These are phyloP conservation scores for Amanita phalloides DNA, from an alignment of 768 basidiomycete genomes.

Conservation along the genomic window DNA sequence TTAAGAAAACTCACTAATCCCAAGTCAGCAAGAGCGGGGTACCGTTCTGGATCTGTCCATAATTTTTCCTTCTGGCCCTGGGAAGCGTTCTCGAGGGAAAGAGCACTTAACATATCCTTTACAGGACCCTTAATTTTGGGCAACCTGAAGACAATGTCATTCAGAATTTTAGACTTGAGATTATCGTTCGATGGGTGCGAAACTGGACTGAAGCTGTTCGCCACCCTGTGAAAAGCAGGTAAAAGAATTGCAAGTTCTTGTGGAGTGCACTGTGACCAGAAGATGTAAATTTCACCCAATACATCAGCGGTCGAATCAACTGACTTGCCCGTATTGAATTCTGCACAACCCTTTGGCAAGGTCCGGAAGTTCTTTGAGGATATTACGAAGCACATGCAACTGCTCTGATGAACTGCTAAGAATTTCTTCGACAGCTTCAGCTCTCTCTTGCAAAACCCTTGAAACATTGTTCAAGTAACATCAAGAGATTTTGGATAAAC, in stretches of 20 bases:
- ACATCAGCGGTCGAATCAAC: slow-evolving; percentile 8
- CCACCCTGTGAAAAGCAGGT: slow-evolving; percentile 64
- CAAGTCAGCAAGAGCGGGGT: slow-evolving; percentile 43
- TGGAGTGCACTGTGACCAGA: slow-evolving; percentile 54
- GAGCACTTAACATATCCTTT: slow-evolving; percentile 36
- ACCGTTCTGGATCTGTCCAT: slow-evolving; percentile 45
- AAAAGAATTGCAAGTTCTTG: slow-evolving; percentile 72
- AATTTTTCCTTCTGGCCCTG: slow-evolving; percentile 59
- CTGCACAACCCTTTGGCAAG: slow-evolving; percentile 78
- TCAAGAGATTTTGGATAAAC: neutral
- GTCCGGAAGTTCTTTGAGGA: slow-evolving; percentile 75
- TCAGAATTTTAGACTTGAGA: slow-evolving; percentile 58
- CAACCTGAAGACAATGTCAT: slow-evolving; percentile 56
- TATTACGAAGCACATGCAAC: slow-evolving; percentile 54
- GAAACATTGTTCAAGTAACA: neutral
- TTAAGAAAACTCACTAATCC: slow-evolving; percentile 37
- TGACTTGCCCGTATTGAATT: slow-evolving; percentile 85
- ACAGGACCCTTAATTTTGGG: slow-evolving; percentile 54
- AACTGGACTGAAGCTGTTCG: slow-evolving; percentile 44
- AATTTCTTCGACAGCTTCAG: slow-evolving; percentile 83
- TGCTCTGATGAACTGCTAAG: slow-evolving; percentile 45
- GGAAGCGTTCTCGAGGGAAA: slow-evolving; percentile 53
- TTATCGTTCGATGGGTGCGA: slow-evolving; percentile 33
- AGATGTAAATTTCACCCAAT: neutral
- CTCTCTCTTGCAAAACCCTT: slow-evolving; percentile 66